Evolutionary conservation across 176 grass and related monocot species (phyloP).

Genomic region (Metroxylon sagu): DNA sequence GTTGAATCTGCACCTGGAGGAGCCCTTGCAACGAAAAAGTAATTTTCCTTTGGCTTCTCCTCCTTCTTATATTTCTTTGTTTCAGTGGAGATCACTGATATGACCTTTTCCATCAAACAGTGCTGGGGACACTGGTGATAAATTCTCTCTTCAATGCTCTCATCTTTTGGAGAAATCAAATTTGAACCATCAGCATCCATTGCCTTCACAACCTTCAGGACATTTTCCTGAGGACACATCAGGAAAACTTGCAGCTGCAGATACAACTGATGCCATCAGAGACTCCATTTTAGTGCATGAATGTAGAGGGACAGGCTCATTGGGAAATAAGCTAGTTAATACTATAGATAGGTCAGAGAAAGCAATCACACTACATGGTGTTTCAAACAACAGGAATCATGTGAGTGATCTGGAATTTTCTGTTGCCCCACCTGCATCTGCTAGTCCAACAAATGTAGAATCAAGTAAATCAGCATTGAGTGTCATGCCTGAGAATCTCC

Average conservation of each 20-base stretch:
- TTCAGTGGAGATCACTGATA: constrained; percentile 9
- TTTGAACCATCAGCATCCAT: background rate
- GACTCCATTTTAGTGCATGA: constrained; percentile 1
- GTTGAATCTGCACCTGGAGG: constrained; percentile 9
- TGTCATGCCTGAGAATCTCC: constrained; percentile 29
- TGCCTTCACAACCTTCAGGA: background rate
- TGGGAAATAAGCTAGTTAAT: constrained; percentile 1
- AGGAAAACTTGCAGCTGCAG: background rate
- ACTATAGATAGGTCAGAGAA: background rate
- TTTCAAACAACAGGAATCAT: constrained; percentile 3
- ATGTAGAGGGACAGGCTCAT: background rate
- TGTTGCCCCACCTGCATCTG: constrained; percentile 7
- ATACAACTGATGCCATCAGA: constrained; percentile 9
- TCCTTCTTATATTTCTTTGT: background rate
- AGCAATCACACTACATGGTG: background rate
- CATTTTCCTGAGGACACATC: background rate
- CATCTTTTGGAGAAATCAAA: background rate
- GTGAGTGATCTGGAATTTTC: constrained; percentile 17
- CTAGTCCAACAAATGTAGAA: constrained; percentile 12
- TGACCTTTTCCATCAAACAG: constrained; percentile 26
- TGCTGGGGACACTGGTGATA: background rate
- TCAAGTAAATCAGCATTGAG: constrained; percentile 13
- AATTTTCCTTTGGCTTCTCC: background rate
- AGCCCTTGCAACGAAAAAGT: constrained; percentile 31
- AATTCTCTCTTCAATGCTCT: background rate